Percentiles rank a stretch among this genome's conserved stretches.
Evolutionary conservation across 1,284 basidiomycete species (phyloP).

Genomic region (Exobasidium rhododendri): DNA sequence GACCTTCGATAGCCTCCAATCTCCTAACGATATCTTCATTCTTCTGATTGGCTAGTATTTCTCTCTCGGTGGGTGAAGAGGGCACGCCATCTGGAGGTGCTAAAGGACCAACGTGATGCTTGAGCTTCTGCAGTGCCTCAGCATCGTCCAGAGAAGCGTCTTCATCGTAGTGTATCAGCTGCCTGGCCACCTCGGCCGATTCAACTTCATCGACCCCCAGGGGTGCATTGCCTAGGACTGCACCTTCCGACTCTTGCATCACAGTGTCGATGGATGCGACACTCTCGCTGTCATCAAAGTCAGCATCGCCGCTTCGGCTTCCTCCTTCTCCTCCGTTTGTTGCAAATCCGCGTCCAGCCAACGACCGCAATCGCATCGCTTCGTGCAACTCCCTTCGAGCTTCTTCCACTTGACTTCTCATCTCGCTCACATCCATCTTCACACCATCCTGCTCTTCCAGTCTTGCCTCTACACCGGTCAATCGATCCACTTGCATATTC

Average conservation of each 20-base stretch:
- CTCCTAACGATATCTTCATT: slow-evolving; percentile 70
- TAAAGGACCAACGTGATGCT: slow-evolving; percentile 32
- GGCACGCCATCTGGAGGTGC: slow-evolving; percentile 40
- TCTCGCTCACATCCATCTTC: slow-evolving; percentile 70
- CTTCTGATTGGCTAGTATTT: slow-evolving; percentile 22
- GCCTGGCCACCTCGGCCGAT: neutral
- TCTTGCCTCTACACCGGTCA: slow-evolving; percentile 75
- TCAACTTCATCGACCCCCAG: slow-evolving; percentile 22
- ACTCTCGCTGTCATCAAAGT: slow-evolving; percentile 48
- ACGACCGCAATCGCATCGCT: neutral
- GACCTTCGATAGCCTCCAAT: slow-evolving; percentile 67
- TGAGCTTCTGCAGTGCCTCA: neutral
- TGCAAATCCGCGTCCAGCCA: neutral
- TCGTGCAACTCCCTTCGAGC: slow-evolving; percentile 44
- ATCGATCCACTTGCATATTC: slow-evolving; percentile 76
- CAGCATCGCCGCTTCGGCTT: slow-evolving; percentile 15
- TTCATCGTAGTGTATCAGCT: slow-evolving; percentile 1
- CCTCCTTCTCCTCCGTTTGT: neutral
- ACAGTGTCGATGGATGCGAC: slow-evolving; percentile 47
- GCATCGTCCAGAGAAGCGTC: slow-evolving; percentile 1
- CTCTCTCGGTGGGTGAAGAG: slow-evolving; percentile 9
- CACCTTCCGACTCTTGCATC: slow-evolving; percentile 16
- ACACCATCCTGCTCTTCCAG: slow-evolving; percentile 78
- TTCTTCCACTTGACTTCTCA: slow-evolving; percentile 55
- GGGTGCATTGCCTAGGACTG: slow-evolving; percentile 9